A percentile compares a stretch with the other conserved stretches of the same genome.
Evolutionary conservation across 495 filamentous ascomycete species (phyloP).

Genomic region (Penicillium paxilli): DNA sequence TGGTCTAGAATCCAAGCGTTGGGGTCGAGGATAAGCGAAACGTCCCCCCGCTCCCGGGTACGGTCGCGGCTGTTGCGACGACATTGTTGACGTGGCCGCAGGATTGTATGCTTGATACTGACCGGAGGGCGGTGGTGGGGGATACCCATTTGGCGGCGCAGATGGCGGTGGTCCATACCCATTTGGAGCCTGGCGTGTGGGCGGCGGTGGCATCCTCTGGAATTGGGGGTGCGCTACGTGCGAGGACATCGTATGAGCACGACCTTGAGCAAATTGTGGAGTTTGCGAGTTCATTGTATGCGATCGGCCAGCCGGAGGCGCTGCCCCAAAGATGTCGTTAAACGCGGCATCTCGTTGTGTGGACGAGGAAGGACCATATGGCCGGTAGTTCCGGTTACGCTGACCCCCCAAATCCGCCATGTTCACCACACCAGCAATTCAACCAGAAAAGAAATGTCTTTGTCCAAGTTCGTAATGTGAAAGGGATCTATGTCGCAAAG

Average conservation of each 20-base stretch:
- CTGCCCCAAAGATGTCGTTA: constrained; percentile 90
- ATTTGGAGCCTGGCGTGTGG: constrained; percentile 58
- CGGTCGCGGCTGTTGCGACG: constrained; percentile 63
- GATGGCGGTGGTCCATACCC: constrained; percentile 47
- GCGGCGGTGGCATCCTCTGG: constrained; percentile 52
- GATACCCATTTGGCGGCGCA: constrained; percentile 38
- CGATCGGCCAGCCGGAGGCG: constrained; percentile 82
- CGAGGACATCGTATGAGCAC: constrained; percentile 87
- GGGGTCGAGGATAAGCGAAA: constrained; percentile 64
- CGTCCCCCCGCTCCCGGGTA: constrained; percentile 48
- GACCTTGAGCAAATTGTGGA: constrained; percentile 56
- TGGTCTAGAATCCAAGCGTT: constrained; percentile 69
- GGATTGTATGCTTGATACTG: constrained; percentile 45
- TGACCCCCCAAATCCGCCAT: constrained; percentile 86
- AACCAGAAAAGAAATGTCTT: background rate
- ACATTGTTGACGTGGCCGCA: constrained; percentile 51
- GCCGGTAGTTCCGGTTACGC: constrained; percentile 68
- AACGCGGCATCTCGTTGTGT: constrained; percentile 92
- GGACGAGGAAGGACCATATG: constrained; percentile 68
- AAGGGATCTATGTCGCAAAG: background rate
- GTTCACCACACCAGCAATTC: constrained; percentile 20
- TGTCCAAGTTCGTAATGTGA: background rate
- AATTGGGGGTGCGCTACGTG: constrained; percentile 51
- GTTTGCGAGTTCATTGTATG: constrained; percentile 81
- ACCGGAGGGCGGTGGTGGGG: constrained; percentile 35